Percentiles rank a stretch among this genome's conserved stretches.
Evolutionary conservation across 139 green algal species (phyloP).

Genomic region (Chlorokybus atmophyticus): DNA sequence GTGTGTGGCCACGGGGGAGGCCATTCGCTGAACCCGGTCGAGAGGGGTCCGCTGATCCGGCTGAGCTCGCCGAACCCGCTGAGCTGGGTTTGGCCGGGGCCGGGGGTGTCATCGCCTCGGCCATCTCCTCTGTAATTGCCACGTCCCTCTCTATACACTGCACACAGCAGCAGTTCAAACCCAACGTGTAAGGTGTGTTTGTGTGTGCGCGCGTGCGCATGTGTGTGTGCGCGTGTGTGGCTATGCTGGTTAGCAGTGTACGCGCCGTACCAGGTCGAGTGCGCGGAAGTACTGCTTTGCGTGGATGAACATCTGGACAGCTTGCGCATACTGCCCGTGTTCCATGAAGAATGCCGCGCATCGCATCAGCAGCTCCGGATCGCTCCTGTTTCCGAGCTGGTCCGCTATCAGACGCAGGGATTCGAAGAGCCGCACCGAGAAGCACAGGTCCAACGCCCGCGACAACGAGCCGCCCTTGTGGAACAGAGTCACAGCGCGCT

Average conservation of each 20-base stretch:
- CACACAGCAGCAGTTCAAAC: not conserved
- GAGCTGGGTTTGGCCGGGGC: constrained; percentile 26
- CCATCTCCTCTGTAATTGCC: constrained; percentile 53
- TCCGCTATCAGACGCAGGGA: constrained; percentile 47
- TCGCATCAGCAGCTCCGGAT: constrained; percentile 15
- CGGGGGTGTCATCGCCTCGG: constrained; percentile 53
- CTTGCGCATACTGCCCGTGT: constrained; percentile 39
- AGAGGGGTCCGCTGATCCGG: too few species aligned
- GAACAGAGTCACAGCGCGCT: constrained; percentile 44
- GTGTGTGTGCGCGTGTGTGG: too few species aligned
- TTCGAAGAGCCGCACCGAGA: constrained; percentile 44
- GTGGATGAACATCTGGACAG: constrained; percentile 39
- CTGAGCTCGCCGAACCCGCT: too few species aligned
- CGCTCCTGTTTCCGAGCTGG: constrained; percentile 10
- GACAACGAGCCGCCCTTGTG: constrained; percentile 23
- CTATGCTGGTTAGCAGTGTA: too few species aligned
- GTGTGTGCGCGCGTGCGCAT: too few species aligned
- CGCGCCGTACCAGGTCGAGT: constrained; percentile 35
- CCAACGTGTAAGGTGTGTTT: too few species aligned
- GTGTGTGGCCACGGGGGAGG: too few species aligned
- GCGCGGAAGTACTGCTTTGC: constrained; percentile 29
- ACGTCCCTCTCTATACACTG: constrained; percentile 46
- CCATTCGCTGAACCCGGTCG: too few species aligned
- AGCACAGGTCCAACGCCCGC: constrained; percentile 52
- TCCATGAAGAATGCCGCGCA: constrained; percentile 51